phyloP scores from a whole-genome alignment of 345 rosid species.

The Camelina neglecta region DNA sequence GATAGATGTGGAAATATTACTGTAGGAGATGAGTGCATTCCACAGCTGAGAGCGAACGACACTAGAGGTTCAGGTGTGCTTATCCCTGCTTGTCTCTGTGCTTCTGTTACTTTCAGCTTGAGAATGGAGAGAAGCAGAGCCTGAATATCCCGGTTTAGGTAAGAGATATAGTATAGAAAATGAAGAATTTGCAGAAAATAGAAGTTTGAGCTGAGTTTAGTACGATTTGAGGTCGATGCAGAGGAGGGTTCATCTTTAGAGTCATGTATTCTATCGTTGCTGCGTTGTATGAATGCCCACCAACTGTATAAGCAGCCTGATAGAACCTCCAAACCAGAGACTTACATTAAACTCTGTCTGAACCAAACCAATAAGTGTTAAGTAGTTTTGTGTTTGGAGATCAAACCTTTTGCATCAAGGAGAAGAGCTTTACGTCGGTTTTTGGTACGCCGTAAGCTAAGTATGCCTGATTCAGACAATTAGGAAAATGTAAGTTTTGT shows the following conservation, averaged over 20 bases:
- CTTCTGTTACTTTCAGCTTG: constrained; percentile 79
- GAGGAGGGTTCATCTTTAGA: constrained; percentile 88
- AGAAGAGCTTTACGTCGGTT: constrained; percentile 90
- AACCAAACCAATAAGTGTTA: constrained; percentile 28
- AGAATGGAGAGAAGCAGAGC: constrained; percentile 88
- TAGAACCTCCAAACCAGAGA: constrained; percentile 23
- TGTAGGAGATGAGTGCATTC: constrained; percentile 92
- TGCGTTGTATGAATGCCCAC: constrained; percentile 89
- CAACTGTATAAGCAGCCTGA: constrained; percentile 94
- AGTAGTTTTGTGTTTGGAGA: constrained; percentile 20
- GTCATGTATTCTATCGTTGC: constrained; percentile 73
- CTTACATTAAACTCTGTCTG: constrained; percentile 23
- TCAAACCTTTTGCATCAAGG: constrained; percentile 94
- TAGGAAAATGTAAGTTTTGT: neutral
- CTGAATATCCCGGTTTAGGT: constrained; percentile 51
- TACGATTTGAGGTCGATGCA: constrained; percentile 88
- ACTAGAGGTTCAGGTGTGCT: constrained; percentile 67
- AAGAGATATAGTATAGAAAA: constrained; percentile 59
- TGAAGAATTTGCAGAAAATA: constrained; percentile 20
- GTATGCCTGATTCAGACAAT: constrained; percentile 64
- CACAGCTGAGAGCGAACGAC: constrained; percentile 83
- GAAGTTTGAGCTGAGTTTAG: constrained; percentile 12
- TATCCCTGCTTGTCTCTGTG: constrained; percentile 66
- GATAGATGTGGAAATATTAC: constrained; percentile 47
- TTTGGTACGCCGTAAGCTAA: constrained; percentile 96